Evolutionary conservation across 768 basidiomycete species (phyloP).

Genomic region (Hygrophoropsis aurantiaca): DNA sequence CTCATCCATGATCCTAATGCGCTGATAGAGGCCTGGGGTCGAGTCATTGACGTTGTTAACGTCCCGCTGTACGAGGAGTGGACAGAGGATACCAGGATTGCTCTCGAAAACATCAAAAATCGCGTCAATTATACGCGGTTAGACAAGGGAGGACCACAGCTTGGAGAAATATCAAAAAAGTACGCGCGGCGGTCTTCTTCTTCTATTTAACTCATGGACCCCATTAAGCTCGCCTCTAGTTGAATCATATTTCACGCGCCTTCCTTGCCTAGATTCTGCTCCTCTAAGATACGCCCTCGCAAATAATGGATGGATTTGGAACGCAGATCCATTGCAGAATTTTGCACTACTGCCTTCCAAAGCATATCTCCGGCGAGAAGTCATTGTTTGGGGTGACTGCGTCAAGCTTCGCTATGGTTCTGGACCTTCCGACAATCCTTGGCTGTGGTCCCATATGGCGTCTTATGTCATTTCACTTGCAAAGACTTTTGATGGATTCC

Average conservation of each 20-base stretch:
- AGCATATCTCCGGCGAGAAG: constrained; percentile 92
- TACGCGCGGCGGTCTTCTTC: constrained; percentile 37
- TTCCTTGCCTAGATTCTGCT: constrained; percentile 56
- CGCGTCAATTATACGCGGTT: constrained; percentile 79
- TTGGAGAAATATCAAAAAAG: constrained; percentile 77
- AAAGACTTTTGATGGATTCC: constrained; percentile 87
- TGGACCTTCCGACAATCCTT: constrained; percentile 79
- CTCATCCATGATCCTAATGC: constrained; percentile 45
- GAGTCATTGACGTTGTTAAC: constrained; percentile 84
- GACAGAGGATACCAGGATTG: constrained; percentile 77
- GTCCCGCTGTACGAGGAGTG: constrained; percentile 85
- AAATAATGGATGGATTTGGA: constrained; percentile 99
- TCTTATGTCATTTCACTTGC: constrained; percentile 82
- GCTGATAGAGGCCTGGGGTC: constrained; percentile 71
- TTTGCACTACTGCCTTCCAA: constrained; percentile 93
- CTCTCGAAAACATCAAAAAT: constrained; percentile 72
- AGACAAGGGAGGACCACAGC: constrained; percentile 78
- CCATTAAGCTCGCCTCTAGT: constrained; percentile 72
- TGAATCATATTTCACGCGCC: constrained; percentile 90
- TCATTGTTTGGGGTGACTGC: constrained; percentile 97
- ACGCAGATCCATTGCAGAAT: constrained; percentile 90
- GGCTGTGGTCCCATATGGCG: constrained; percentile 92
- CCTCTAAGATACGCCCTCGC: constrained; percentile 73
- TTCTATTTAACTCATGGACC: constrained; percentile 3
- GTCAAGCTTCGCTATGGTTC: constrained; percentile 96